Evolutionary conservation across 306 rosid species (phyloP).

Genomic region (Castanea crenata): DNA sequence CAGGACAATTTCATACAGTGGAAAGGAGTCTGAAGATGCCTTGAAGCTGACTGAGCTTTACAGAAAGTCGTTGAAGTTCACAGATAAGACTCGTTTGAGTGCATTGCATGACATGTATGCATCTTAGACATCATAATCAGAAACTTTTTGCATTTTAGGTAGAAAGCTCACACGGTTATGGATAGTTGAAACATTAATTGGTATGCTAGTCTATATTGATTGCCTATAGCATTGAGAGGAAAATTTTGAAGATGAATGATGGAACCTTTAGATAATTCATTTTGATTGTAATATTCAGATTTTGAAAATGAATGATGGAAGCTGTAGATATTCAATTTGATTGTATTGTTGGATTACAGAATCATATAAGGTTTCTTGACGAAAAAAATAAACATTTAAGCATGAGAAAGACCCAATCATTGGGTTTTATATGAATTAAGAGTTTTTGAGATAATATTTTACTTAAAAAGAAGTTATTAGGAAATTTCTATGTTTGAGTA

Average conservation of each 20-base stretch:
- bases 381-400: no score
- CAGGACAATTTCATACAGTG: constrained; percentile 39
- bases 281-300: not conserved
- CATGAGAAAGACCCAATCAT: no score
- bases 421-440: no score
- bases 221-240: not conserved
- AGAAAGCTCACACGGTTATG: not conserved
- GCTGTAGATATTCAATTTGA: no score
- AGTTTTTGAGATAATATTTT: no score
- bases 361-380: no score
- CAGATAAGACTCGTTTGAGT: constrained; percentile 24
- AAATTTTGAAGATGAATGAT: not conserved
- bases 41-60: constrained; percentile 78
- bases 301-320: no score
- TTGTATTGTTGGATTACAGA: no score
- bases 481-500: no score
- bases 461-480: no score
- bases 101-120: constrained; percentile 59
- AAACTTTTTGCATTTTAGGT: not conserved
- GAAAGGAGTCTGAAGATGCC: constrained; percentile 59
- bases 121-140: constrained; percentile 56
- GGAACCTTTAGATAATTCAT: not conserved
- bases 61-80: constrained; percentile 62
- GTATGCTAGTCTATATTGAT: not conserved
- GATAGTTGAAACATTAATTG: not conserved